Conservation (phyloP, 306 rosid genomes). For the Sesbania bispinosa region DNA sequence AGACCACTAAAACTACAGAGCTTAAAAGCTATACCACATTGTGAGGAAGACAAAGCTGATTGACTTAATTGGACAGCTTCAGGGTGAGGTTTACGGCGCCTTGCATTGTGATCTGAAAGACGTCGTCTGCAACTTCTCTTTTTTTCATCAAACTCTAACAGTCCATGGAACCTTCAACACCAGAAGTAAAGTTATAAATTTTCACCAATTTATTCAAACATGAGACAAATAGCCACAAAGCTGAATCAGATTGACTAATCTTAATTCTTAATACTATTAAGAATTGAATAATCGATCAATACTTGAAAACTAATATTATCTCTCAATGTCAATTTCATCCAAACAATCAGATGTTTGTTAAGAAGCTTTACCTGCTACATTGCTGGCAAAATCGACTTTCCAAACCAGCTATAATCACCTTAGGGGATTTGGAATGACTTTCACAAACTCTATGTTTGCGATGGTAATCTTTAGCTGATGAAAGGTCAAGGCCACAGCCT, state of each 20-base stretch:
- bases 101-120: conserved; percentile 79
- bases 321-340: neutral
- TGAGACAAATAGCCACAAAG: neutral
- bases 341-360: neutral
- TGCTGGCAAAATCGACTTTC: conserved; percentile 91
- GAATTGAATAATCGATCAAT: neutral
- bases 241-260: conserved; percentile 12
- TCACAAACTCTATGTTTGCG: conserved; percentile 81
- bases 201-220: conserved; percentile 11
- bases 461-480: conserved; percentile 71
- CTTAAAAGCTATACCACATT: conserved; percentile 30
- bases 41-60: conserved; percentile 42
- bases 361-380: conserved; percentile 67
- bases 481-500: conserved; percentile 78
- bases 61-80: conserved; percentile 41
- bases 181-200: conserved; percentile 17
- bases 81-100: conserved; percentile 71
- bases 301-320: neutral
- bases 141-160: conserved; percentile 69
- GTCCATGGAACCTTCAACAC: conserved; percentile 65
- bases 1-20: too few species aligned
- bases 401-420: conserved; percentile 58
- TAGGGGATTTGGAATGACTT: conserved; percentile 73
- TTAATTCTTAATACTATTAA: neutral
- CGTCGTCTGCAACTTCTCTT: conserved; percentile 83